A percentile compares a stretch with the other conserved stretches of the same genome.
Evolutionary conservation across 75 land plant species (phyloP).

Genomic region (Pinus taeda): DNA sequence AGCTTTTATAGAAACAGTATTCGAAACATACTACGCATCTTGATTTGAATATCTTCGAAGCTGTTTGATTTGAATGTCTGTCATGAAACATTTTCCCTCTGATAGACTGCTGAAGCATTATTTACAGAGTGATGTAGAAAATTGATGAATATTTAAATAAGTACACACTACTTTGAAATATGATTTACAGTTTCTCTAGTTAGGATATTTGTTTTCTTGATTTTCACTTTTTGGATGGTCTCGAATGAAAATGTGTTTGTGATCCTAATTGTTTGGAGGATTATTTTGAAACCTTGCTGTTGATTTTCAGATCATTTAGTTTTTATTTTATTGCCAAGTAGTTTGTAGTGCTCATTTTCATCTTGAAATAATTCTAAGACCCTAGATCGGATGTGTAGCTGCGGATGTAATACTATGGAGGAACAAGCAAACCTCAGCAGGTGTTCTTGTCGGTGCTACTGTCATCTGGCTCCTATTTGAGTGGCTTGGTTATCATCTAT

Average conservation of each 20-base stretch:
- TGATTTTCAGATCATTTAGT: neutral
- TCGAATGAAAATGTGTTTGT: neutral
- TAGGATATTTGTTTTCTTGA: too few relatives aligned
- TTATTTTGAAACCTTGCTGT: neutral
- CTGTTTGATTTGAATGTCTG: too few relatives aligned
- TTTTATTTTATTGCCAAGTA: neutral
- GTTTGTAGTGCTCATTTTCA: neutral
- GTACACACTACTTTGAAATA: too few relatives aligned
- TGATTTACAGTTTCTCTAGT: too few relatives aligned
- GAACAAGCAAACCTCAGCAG: slow-evolving; percentile 67
- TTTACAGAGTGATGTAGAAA: too few relatives aligned
- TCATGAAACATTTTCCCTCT: too few relatives aligned
- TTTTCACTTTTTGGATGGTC: neutral
- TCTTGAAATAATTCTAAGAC: neutral
- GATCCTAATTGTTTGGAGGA: neutral
- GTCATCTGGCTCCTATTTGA: slow-evolving; percentile 73
- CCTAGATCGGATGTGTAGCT: slow-evolving; percentile 30
- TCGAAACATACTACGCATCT: neutral
- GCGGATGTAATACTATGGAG: slow-evolving; percentile 84
- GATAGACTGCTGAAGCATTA: too few relatives aligned
- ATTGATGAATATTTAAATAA: too few relatives aligned
- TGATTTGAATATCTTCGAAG: neutral
- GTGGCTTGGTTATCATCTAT: slow-evolving; percentile 58
- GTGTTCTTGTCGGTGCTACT: slow-evolving; percentile 57
- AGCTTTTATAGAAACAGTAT: neutral